phyloP scores from a whole-genome alignment of 805 yeast species.

The Debaryomyces castellii region DNA sequence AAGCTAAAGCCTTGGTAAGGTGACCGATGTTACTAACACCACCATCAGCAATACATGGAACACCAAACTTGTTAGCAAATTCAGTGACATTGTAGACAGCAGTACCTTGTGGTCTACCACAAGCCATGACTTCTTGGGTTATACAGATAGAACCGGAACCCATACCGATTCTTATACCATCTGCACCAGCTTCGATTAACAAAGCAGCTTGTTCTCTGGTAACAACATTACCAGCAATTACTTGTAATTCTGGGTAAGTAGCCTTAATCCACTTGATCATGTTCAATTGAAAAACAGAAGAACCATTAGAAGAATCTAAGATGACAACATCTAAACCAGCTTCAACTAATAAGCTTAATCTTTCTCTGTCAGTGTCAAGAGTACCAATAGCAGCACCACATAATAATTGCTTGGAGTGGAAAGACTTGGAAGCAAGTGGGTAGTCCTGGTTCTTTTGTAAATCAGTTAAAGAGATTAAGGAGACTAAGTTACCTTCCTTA shows the following conservation, averaged over 20 bases:
- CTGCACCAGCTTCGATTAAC: constrained; percentile 93
- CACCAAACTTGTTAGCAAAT: constrained; percentile 93
- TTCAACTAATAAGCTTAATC: constrained; percentile 79
- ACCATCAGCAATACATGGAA: constrained; percentile 99
- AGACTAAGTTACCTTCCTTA: constrained; percentile 67
- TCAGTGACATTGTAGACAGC: constrained; percentile 94
- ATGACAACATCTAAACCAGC: constrained; percentile 98
- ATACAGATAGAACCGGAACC: constrained; percentile 99
- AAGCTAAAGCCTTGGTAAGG: constrained; percentile 92
- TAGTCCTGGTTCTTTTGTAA: constrained; percentile 91
- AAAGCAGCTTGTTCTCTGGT: constrained; percentile 98
- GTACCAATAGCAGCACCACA: constrained; percentile 99
- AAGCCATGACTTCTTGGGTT: constrained; percentile 99
- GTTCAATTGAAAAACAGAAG: constrained; percentile 90
- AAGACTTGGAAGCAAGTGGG: constrained; percentile 94
- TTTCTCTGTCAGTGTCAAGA: constrained; percentile 79
- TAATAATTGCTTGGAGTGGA: constrained; percentile 88
- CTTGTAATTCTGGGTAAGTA: constrained; percentile 75
- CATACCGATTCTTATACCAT: constrained; percentile 98
- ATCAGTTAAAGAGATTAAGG: constrained; percentile 92
- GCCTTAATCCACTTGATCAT: constrained; percentile 90
- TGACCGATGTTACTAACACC: constrained; percentile 99
- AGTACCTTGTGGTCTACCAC: constrained; percentile 99
- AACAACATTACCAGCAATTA: constrained; percentile 97
- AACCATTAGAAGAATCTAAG: constrained; percentile 95